These are phyloP conservation scores for Cyclanthera cordifolia DNA, from an alignment of 306 rosid species.

Conservation along the genomic window DNA sequence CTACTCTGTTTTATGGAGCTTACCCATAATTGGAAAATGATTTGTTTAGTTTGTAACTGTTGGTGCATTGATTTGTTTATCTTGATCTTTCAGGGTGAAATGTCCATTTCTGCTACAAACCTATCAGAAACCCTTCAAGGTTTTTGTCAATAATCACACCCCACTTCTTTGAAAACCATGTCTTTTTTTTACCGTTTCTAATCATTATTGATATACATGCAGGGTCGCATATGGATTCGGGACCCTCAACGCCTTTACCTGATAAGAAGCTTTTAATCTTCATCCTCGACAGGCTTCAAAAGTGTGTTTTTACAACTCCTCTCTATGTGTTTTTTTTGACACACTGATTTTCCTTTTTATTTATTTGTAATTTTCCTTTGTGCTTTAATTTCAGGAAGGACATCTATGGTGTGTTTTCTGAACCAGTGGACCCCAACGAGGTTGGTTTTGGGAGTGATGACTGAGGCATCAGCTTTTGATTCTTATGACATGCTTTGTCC, in stretches of 20 bases:
- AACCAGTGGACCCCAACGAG: conserved; percentile 61
- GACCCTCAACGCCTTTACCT: conserved; percentile 49
- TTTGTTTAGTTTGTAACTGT: neutral
- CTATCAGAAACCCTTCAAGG: conserved; percentile 32
- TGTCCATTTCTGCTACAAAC: conserved; percentile 31
- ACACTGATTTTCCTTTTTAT: conserved; percentile 23
- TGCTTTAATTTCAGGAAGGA: conserved; percentile 48
- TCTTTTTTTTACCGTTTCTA: conserved; percentile 1
- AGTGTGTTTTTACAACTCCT: conserved; percentile 30
- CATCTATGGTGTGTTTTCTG: conserved; percentile 51
- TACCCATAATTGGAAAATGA: conserved; percentile 20
- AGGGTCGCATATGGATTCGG: conserved; percentile 40
- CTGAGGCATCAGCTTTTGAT: conserved; percentile 15
- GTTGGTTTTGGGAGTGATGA: conserved; percentile 31
- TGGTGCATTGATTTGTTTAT: conserved; percentile 4
- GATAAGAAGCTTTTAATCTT: conserved; percentile 49
- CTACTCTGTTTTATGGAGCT: conserved; percentile 26
- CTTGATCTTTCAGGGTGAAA: conserved; percentile 34
- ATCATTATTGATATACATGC: conserved; percentile 15
- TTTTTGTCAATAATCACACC: conserved; percentile 19
- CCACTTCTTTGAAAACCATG: conserved; percentile 7
- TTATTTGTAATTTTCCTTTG: conserved; percentile 17
- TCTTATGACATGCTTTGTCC: neutral
- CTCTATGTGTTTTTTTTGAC: conserved; percentile 17
- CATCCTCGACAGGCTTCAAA: conserved; percentile 57